phyloP scores from a whole-genome alignment of 2,329 filamentous ascomycete species.

The Monilinia aucupariae region DNA sequence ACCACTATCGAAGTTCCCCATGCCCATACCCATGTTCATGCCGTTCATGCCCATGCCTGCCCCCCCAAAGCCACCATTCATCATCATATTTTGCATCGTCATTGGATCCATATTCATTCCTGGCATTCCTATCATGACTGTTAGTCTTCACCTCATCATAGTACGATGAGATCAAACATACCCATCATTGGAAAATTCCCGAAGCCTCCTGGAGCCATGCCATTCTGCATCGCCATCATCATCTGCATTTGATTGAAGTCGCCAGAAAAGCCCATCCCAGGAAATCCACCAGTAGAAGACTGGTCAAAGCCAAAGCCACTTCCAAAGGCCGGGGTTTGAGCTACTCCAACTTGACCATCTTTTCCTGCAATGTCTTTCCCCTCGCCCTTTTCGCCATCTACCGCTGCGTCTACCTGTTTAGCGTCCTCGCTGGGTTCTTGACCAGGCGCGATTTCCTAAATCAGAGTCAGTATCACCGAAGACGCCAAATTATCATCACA shows the following conservation, averaged over 20 bases:
- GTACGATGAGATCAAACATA: slow-evolving; percentile 47
- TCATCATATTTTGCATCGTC: slow-evolving; percentile 69
- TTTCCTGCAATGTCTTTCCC: slow-evolving; percentile 19
- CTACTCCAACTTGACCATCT: slow-evolving; percentile 18
- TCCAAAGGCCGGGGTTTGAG: slow-evolving; percentile 25
- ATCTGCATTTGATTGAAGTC: slow-evolving; percentile 72
- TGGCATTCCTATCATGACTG: slow-evolving; percentile 48
- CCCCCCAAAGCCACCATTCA: slow-evolving; percentile 69
- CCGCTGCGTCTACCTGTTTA: slow-evolving; percentile 21
- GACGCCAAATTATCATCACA: not conserved
- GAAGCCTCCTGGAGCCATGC: slow-evolving; percentile 53
- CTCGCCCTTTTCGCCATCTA: slow-evolving; percentile 19
- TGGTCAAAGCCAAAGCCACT: slow-evolving; percentile 42
- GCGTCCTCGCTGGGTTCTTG: slow-evolving; percentile 31
- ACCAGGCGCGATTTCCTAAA: slow-evolving; percentile 34
- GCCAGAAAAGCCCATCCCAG: slow-evolving; percentile 46
- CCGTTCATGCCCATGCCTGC: slow-evolving; percentile 76
- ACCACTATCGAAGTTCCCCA: slow-evolving; percentile 61
- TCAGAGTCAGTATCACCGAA: slow-evolving; percentile 20
- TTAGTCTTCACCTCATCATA: not conserved
- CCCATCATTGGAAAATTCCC: slow-evolving; percentile 76
- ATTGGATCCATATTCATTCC: slow-evolving; percentile 81
- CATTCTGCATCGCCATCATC: slow-evolving; percentile 73
- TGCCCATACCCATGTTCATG: slow-evolving; percentile 70
- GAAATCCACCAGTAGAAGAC: slow-evolving; percentile 33